Percentiles rank a stretch among this genome's conserved stretches.
Evolutionary conservation across 208 protist genomes (phyloP).

Genomic region (Trypanosoma lewisi): DNA sequence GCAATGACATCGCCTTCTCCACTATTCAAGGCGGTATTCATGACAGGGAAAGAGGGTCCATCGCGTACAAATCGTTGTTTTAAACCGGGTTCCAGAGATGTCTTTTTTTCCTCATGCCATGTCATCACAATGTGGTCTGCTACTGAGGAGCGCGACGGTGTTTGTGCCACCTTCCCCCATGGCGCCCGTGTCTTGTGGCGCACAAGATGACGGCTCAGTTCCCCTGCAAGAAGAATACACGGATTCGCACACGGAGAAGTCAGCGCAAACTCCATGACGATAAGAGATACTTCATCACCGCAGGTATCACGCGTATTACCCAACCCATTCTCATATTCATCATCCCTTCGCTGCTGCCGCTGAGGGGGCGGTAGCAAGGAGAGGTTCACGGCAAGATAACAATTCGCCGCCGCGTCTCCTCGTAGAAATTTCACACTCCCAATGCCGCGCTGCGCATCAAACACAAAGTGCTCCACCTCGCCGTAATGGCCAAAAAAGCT

Average conservation of each 20-base stretch:
- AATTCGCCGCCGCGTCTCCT: conserved; percentile 50
- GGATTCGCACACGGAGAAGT: conserved; percentile 61
- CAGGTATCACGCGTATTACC: conserved; percentile 1
- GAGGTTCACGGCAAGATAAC: conserved; percentile 61
- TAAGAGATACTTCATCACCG: conserved; percentile 16
- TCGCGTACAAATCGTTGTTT: conserved; percentile 7
- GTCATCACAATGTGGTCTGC: conserved; percentile 7
- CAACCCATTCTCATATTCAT: neutral
- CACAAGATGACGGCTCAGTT: conserved; percentile 47
- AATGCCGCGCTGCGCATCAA: conserved; percentile 49
- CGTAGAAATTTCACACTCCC: conserved; percentile 61
- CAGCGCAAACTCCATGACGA: conserved; percentile 67
- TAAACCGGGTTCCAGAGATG: neutral
- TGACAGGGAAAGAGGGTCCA: conserved; percentile 43
- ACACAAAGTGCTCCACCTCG: conserved; percentile 37
- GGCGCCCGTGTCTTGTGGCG: neutral
- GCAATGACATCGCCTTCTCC: conserved; percentile 23
- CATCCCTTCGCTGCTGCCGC: no score
- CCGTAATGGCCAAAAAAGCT: conserved; percentile 72
- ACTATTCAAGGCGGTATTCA: neutral
- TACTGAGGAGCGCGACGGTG: neutral
- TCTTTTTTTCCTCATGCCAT: conserved; percentile 2
- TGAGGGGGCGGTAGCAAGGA: conserved; percentile 34
- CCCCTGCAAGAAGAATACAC: conserved; percentile 34
- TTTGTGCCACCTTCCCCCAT: neutral